These are phyloP conservation scores for Sarocladium strictum DNA, from an alignment of 2,329 filamentous ascomycete genomes.

Conservation along the genomic window DNA sequence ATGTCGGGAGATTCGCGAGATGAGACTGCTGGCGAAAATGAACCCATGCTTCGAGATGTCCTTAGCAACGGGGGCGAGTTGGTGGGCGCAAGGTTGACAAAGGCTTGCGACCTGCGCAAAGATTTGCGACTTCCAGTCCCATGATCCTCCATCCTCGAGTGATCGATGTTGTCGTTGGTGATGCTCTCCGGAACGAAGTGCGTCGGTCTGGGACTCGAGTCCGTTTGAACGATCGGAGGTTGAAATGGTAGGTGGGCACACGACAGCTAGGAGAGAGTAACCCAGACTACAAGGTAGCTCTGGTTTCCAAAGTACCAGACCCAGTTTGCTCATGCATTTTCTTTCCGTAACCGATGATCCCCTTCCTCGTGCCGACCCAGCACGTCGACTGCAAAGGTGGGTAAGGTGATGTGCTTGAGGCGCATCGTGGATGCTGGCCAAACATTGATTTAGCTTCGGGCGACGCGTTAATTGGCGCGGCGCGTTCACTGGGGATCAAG, in stretches of 20 bases:
- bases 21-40: not conserved
- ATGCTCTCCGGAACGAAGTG: too few relatives aligned
- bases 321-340: too few relatives aligned
- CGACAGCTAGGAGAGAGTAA: too few relatives aligned
- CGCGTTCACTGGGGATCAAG: too few relatives aligned
- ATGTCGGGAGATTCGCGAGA: not conserved
- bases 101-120: constrained; percentile 4
- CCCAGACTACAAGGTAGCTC: too few relatives aligned
- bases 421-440: not conserved
- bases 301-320: too few relatives aligned
- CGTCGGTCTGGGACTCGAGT: too few relatives aligned
- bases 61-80: constrained; percentile 7
- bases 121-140: constrained; percentile 3
- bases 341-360: too few relatives aligned
- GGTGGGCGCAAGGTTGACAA: not conserved
- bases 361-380: not conserved
- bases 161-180: not conserved
- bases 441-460: not conserved
- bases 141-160: not conserved
- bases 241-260: too few relatives aligned
- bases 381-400: not conserved
- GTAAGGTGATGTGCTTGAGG: not conserved
- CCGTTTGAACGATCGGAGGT: too few relatives aligned
- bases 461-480: not conserved
- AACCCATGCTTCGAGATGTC: not conserved